phyloP scores from a whole-genome alignment of 169 alveolate species.

The Plasmodium billcollinsi region DNA sequence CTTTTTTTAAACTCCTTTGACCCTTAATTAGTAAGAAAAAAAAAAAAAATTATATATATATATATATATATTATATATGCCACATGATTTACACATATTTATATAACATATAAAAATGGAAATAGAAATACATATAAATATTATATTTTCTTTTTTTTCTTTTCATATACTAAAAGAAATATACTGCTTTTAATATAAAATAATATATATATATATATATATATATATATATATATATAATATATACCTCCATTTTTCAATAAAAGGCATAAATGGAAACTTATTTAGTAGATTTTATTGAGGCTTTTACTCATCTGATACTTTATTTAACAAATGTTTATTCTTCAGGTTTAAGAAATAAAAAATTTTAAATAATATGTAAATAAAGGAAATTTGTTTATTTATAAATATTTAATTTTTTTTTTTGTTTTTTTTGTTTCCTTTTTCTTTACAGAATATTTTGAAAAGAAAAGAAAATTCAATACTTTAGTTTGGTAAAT shows the following conservation, averaged over 20 bases:
- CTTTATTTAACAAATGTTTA: conserved; percentile 51
- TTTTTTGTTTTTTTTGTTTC: neutral
- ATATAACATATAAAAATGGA: too few species aligned
- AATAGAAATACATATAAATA: neutral
- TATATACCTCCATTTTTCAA: conserved; percentile 61
- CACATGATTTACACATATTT: neutral
- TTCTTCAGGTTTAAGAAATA: conserved; percentile 43
- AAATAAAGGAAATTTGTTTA: neutral
- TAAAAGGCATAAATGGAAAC: conserved; percentile 66
- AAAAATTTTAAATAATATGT: neutral
- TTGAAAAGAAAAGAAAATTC: conserved; percentile 71
- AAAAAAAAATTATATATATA: conserved; percentile 3
- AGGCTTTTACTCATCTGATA: conserved; percentile 69
- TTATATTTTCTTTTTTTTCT: neutral
- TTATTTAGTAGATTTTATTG: conserved; percentile 66
- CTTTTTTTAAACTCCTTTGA: conserved; percentile 70
- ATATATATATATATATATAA: neutral
- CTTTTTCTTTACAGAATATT: conserved; percentile 55
- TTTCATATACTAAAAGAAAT: neutral
- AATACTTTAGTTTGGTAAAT: conserved; percentile 67
- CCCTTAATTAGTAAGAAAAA: conserved; percentile 49
- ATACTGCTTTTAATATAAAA: too few species aligned
- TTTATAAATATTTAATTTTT: too few species aligned
- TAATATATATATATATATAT: neutral
- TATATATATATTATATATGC: conserved; percentile 1